Base-by-base conservation (phyloP, 495 filamentous ascomycete genomes). In the Hypoxylon fragiforme region DNA sequence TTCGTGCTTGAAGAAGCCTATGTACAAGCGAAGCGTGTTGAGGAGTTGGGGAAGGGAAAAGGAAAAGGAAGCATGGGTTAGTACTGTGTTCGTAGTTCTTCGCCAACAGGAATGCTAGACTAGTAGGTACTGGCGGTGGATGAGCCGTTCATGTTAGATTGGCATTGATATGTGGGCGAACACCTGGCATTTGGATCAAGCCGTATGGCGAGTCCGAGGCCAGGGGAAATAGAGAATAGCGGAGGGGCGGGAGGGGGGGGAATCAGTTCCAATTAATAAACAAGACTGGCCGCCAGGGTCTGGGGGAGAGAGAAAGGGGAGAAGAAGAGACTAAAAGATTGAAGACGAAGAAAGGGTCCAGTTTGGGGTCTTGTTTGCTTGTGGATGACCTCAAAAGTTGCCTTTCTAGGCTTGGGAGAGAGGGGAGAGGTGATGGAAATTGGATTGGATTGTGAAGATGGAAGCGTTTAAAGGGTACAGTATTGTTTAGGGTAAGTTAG, bases 141-240 rank as follows among this genome's bases (percentile, higher is more conserved):
- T 34, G 41, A 60, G 44, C 32, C 57, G 45, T 42, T 55, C 24
- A 28, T 9, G 4, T 28, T 4, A 9, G 24, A n/a, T n/a, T 48
- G 51, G 41, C 20, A 39, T 44, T 46, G 46, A 42, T 50, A 60
- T 44, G 50, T 38, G 50, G 36, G 22, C 51, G 32, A 60, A 12
- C 5, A 54, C 45, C 45, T 60, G 50, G 41, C 57, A 60, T 54
- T 50, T 60, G 56, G 50, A 50, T 40, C 44, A 31, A 54, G 49
- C 38, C 31, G 54, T 43, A 16, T 39, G 47, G 34, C 19, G 46
- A 47, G 42, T 38, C 57, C 41, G 45, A 55, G 41, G 50, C 42
- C 31, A 42, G 41, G 43, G 43, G 46, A 28, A 35, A 13, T 45
- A 35, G 26, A 18, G 41, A 38, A 53, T 21, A 41, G 48, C 43